These are phyloP conservation scores for Loxodes magnus DNA, from an alignment of 73 alveolate genomes.

Conservation along the genomic window DNA sequence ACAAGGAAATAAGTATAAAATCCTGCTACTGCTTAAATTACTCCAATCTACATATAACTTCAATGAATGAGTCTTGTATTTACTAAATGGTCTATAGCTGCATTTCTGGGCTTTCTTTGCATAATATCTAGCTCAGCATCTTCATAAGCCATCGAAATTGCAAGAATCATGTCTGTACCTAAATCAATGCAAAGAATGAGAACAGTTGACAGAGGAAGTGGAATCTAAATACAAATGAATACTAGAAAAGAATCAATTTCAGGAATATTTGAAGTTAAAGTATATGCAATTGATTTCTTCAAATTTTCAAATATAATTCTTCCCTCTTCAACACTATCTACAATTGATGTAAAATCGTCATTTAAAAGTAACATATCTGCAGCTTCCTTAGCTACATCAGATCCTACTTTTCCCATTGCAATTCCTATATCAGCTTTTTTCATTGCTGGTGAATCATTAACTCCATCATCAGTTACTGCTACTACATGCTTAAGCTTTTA, in stretches of 20 bases:
- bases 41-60: conserved; percentile 61
- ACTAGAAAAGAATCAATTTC: conserved; percentile 71
- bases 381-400: conserved; percentile 67
- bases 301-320: conserved; percentile 82
- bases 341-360: conserved; percentile 88
- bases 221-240: conserved; percentile 49
- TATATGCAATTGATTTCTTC: conserved; percentile 54
- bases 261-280: conserved; percentile 65
- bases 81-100: conserved; percentile 71
- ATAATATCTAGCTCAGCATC: conserved; percentile 85
- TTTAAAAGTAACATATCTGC: conserved; percentile 55
- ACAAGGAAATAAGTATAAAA: conserved; percentile 62
- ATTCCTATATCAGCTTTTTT: conserved; percentile 56
- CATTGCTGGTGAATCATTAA: conserved; percentile 55
- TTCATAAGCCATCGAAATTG: conserved; percentile 86
- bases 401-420: conserved; percentile 56
- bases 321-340: conserved; percentile 92
- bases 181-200: conserved; percentile 73
- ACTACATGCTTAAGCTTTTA: conserved; percentile 27
- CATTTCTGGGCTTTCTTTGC: conserved; percentile 81
- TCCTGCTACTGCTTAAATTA: conserved; percentile 58
- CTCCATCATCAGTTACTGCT: conserved; percentile 67
- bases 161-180: conserved; percentile 91
- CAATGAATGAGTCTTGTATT: conserved; percentile 48
- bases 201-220: conserved; percentile 73